Evolutionary conservation across 495 filamentous ascomycete genomes (phyloP).

Genomic region (Glutinoglossum americanum): DNA sequence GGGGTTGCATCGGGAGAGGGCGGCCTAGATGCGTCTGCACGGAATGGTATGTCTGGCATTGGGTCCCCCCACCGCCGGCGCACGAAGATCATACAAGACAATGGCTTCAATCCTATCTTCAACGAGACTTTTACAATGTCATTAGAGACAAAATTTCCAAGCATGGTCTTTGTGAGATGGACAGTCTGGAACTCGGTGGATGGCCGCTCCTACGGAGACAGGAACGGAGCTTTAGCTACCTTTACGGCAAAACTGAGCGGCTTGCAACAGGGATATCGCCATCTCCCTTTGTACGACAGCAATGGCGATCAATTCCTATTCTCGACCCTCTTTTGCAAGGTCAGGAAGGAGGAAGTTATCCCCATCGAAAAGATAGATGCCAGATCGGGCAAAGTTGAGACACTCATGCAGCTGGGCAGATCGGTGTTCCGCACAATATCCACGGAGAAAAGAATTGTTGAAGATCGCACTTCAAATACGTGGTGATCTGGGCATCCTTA

Average conservation of each 20-base stretch:
- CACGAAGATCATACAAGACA: conserved; percentile 57
- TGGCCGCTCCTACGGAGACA: conserved; percentile 38
- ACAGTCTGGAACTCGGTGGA: conserved; percentile 69
- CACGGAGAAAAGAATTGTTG: conserved; percentile 2
- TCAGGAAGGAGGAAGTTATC: conserved; percentile 42
- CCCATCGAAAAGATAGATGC: conserved; percentile 27
- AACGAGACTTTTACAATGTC: conserved; percentile 52
- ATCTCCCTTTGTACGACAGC: conserved; percentile 74
- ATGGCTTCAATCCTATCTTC: conserved; percentile 83
- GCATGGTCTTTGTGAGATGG: conserved; percentile 82
- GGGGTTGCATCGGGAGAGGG: conserved; percentile 40
- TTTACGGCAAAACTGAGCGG: conserved; percentile 83
- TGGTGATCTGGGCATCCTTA: not conserved
- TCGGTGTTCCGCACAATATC: conserved; percentile 22
- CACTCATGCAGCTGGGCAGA: conserved; percentile 19
- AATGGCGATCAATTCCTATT: conserved; percentile 83
- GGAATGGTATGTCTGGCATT: conserved; percentile 45
- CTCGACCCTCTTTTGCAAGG: conserved; percentile 80
- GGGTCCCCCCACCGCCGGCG: conserved; percentile 56
- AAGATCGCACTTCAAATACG: not conserved
- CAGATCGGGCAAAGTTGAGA: conserved; percentile 25
- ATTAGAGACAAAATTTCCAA: conserved; percentile 74
- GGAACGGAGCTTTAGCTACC: conserved; percentile 37
- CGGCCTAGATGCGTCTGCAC: conserved; percentile 46
- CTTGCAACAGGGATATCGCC: conserved; percentile 86